phyloP scores from a whole-genome alignment of 192 early-diverging fungal genomes.

The Gamsiella multidivaricata region DNA sequence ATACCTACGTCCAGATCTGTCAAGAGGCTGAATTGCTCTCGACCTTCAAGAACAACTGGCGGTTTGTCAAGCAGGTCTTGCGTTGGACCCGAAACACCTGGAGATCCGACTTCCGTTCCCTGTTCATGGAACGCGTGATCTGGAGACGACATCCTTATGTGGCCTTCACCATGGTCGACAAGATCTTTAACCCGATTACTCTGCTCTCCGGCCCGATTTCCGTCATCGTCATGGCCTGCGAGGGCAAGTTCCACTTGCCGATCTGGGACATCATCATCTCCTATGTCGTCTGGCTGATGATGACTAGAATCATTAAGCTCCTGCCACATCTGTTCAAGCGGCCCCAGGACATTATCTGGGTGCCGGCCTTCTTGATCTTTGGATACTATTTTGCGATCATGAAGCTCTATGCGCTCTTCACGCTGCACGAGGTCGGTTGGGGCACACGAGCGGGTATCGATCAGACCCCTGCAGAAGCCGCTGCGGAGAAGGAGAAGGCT shows the following conservation, averaged over 20 bases:
- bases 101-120: conserved; percentile 71
- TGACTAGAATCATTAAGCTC: conserved; percentile 74
- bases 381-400: conserved; percentile 77
- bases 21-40: conserved; percentile 73
- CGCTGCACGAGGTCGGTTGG: conserved; percentile 77
- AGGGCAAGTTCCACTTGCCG: conserved; percentile 60
- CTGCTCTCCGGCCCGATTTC: conserved; percentile 72
- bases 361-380: conserved; percentile 77
- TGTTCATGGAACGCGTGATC: conserved; percentile 72
- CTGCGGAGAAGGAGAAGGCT: conserved; percentile 54
- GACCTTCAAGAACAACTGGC: conserved; percentile 83
- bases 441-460: conserved; percentile 71
- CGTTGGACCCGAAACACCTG: conserved; percentile 83
- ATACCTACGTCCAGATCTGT: conserved; percentile 75
- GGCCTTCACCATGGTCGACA: conserved; percentile 82
- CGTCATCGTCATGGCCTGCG: conserved; percentile 61
- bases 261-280: conserved; percentile 70
- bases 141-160: conserved; percentile 77
- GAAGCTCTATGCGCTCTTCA: conserved; percentile 78
- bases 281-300: conserved; percentile 71
- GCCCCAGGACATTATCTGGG: conserved; percentile 70
- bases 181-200: conserved; percentile 79
- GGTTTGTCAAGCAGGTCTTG: conserved; percentile 75
- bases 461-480: conserved; percentile 53
- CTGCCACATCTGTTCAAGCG: conserved; percentile 72